These are phyloP conservation scores for Lepiota venenata DNA, from an alignment of 768 basidiomycete genomes.

Conservation along the genomic window DNA sequence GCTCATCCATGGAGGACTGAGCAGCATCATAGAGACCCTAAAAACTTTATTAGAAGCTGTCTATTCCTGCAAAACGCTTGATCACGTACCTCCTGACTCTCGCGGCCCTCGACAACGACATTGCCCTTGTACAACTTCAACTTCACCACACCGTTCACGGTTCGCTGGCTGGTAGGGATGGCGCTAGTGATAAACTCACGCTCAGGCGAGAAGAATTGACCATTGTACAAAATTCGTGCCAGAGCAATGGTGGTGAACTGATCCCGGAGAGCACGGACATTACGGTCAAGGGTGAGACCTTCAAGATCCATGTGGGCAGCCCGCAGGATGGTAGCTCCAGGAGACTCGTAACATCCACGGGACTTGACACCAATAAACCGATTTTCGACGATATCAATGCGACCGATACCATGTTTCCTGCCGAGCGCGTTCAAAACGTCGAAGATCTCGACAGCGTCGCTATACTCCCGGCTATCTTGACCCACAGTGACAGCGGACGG, in stretches of 20 bases:
- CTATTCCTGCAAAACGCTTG: not conserved
- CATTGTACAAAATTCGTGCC: conserved; percentile 93
- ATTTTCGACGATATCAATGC: conserved; percentile 99
- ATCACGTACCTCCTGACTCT: conserved; percentile 71
- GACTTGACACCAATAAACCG: conserved; percentile 99
- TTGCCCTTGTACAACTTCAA: conserved; percentile 97
- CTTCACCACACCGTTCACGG: conserved; percentile 91
- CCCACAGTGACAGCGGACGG: conserved; percentile 72
- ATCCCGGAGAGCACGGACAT: conserved; percentile 92
- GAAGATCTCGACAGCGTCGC: conserved; percentile 96
- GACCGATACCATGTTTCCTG: conserved; percentile 92
- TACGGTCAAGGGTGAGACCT: conserved; percentile 96
- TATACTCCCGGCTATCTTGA: conserved; percentile 58
- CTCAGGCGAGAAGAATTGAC: conserved; percentile 99
- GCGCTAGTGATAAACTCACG: conserved; percentile 90
- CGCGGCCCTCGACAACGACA: conserved; percentile 88
- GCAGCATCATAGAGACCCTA: conserved; percentile 94
- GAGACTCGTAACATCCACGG: conserved; percentile 99
- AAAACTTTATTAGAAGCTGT: not conserved
- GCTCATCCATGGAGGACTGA: conserved; percentile 97
- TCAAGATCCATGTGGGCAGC: conserved; percentile 95
- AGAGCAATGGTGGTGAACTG: conserved; percentile 92
- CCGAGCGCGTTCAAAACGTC: conserved; percentile 86
- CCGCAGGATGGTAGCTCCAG: conserved; percentile 94
- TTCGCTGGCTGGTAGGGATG: conserved; percentile 92